Conservation (phyloP, 495 filamentous ascomycete genomes). For the Annulohypoxylon nitens region DNA sequence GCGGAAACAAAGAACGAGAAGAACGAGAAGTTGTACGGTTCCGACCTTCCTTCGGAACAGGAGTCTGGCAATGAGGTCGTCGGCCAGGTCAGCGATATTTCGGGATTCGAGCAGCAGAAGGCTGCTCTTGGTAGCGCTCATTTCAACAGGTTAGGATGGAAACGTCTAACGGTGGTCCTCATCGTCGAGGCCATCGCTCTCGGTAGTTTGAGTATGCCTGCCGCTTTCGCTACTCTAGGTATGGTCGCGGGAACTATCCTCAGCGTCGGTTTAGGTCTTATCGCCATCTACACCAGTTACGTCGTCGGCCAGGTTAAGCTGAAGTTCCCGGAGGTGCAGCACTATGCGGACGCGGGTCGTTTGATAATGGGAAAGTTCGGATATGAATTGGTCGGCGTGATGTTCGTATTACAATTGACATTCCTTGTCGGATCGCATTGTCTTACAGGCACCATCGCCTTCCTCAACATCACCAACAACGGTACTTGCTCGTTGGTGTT, state of each 20-base stretch:
- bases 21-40: slow-evolving; percentile 41
- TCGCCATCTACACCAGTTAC: slow-evolving; percentile 82
- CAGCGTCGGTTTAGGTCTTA: slow-evolving; percentile 70
- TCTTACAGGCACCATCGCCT: slow-evolving; percentile 78
- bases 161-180: slow-evolving; percentile 68
- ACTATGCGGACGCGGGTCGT: slow-evolving; percentile 78
- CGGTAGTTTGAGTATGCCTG: slow-evolving; percentile 75
- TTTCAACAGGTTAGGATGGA: slow-evolving; percentile 63
- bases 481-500: slow-evolving; percentile 77
- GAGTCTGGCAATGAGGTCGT: slow-evolving; percentile 47
- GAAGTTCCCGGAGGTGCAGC: slow-evolving; percentile 75
- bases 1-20: slow-evolving; percentile 44
- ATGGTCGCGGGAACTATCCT: slow-evolving; percentile 70
- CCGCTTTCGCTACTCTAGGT: slow-evolving; percentile 73
- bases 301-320: slow-evolving; percentile 84
- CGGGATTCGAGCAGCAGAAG: slow-evolving; percentile 56
- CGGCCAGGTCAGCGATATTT: slow-evolving; percentile 49
- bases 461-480: slow-evolving; percentile 74
- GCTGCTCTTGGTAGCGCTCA: slow-evolving; percentile 54
- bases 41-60: slow-evolving; percentile 16
- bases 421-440: slow-evolving; percentile 85
- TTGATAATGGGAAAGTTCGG: slow-evolving; percentile 74
- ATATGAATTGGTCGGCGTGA: slow-evolving; percentile 72
- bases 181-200: slow-evolving; percentile 81
- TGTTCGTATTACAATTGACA: slow-evolving; percentile 75